These are phyloP conservation scores for Boletellus deceptivus DNA, from an alignment of 1,284 basidiomycete species.

Conservation along the genomic window DNA sequence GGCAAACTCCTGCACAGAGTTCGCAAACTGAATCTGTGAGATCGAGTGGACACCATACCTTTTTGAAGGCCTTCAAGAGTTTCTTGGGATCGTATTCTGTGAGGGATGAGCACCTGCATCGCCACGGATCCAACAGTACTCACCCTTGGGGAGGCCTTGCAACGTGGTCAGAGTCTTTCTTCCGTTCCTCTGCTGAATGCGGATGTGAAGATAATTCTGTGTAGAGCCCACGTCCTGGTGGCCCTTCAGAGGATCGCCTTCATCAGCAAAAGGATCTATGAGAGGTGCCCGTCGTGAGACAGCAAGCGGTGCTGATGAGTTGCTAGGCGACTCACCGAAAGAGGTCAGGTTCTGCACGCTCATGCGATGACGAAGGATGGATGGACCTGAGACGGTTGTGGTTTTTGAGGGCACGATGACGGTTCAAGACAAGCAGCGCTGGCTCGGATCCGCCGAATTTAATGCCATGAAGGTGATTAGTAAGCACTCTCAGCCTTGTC, in stretches of 20 bases:
- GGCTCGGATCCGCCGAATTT: conserved; percentile 24
- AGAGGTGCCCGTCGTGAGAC: conserved; percentile 11
- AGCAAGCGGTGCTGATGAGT: conserved; percentile 29
- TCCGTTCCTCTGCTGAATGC: conserved; percentile 99
- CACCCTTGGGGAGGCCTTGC: conserved; percentile 93
- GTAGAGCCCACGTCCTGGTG: conserved; percentile 79
- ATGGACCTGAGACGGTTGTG: conserved; percentile 46
- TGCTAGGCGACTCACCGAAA: conserved; percentile 53
- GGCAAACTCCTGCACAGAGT: conserved; percentile 80
- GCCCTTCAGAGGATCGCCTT: conserved; percentile 75
- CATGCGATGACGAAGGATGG: conserved; percentile 67
- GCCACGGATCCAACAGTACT: conserved; percentile 25
- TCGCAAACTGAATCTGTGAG: conserved; percentile 4
- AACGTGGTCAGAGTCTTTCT: conserved; percentile 98
- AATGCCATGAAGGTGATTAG: conserved; percentile 25
- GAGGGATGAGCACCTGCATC: conserved; percentile 13
- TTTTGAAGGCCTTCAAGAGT: conserved; percentile 98
- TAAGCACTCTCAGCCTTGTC: conserved; percentile 18
- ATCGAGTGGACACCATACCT: conserved; percentile 48
- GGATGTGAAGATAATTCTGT: conserved; percentile 90
- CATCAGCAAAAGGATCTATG: conserved; percentile 92
- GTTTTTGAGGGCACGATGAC: conserved; percentile 37
- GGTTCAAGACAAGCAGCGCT: conserved; percentile 20
- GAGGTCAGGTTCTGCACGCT: conserved; percentile 86
- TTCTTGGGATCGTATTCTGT: conserved; percentile 97